These are phyloP conservation scores for Aspergillus viridinutans DNA, from an alignment of 2,329 filamentous ascomycete species.

Conservation along the genomic window DNA sequence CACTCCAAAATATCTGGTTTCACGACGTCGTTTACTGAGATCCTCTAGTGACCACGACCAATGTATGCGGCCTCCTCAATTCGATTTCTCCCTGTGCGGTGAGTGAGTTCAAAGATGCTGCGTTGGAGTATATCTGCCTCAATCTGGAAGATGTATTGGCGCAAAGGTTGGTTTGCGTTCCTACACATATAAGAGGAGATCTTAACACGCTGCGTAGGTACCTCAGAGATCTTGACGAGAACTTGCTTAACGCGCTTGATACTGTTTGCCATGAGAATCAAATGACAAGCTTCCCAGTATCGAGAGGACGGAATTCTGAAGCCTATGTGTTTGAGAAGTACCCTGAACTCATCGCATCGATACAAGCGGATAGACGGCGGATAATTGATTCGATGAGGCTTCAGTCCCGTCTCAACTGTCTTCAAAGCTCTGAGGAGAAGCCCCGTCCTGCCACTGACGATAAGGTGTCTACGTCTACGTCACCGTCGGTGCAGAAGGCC, in stretches of 20 bases:
- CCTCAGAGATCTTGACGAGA: conserved; percentile 78
- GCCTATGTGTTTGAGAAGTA: conserved; percentile 42
- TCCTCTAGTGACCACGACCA: conserved; percentile 67
- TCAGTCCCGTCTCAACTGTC: conserved; percentile 58
- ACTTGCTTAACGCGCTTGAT: conserved; percentile 78
- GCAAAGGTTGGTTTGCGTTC: conserved; percentile 55
- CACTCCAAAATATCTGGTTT: conserved; percentile 7
- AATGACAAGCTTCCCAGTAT: conserved; percentile 69
- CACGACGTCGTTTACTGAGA: conserved; percentile 16
- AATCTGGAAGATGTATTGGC: conserved; percentile 91
- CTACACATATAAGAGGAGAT: neutral
- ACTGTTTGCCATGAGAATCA: conserved; percentile 78
- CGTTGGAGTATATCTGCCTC: conserved; percentile 84
- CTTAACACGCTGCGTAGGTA: conserved; percentile 45
- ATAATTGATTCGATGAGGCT: conserved; percentile 75
- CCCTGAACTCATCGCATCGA: conserved; percentile 39
- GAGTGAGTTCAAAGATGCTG: conserved; percentile 79
- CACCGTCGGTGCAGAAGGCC: conserved; percentile 41
- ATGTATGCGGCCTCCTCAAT: conserved; percentile 80
- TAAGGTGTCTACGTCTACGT: conserved; percentile 48
- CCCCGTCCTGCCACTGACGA: conserved; percentile 61
- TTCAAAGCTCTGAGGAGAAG: conserved; percentile 63
- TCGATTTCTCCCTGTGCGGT: conserved; percentile 80
- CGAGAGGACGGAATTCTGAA: conserved; percentile 70
- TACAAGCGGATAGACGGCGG: conserved; percentile 49